These are phyloP conservation scores for Debaryomycetaceae sp. DNA, from an alignment of 1,139 yeast species.

Conservation along the genomic window DNA sequence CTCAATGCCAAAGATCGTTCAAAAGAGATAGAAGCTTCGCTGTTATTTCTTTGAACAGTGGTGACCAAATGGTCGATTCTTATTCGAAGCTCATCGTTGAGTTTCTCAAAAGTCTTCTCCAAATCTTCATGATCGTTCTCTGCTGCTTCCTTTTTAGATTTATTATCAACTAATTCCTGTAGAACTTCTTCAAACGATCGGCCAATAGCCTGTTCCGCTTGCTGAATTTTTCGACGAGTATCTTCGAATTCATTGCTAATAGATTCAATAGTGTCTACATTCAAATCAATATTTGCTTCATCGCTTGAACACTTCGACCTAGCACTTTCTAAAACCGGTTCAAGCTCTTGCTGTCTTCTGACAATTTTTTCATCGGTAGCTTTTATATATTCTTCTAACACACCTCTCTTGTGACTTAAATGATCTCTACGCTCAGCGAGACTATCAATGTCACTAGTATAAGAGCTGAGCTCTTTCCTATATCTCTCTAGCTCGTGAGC, in stretches of 20 bases:
- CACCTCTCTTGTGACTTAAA: slow-evolving; percentile 11
- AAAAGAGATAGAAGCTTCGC: slow-evolving; percentile 45
- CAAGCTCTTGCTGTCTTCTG: slow-evolving; percentile 17
- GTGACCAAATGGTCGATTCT: slow-evolving; percentile 51
- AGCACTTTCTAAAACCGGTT: slow-evolving; percentile 24
- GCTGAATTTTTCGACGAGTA: slow-evolving; percentile 31
- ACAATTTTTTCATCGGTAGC: slow-evolving; percentile 12
- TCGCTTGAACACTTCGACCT: slow-evolving; percentile 29
- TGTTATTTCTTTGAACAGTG: slow-evolving; percentile 33
- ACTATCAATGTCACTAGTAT: slow-evolving; percentile 6
- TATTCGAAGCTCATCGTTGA: slow-evolving; percentile 37
- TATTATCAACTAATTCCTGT: slow-evolving; percentile 23
- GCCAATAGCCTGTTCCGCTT: slow-evolving; percentile 36
- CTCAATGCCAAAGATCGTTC: slow-evolving; percentile 60
- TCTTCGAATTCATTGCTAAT: slow-evolving; percentile 34
- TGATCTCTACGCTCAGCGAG: slow-evolving; percentile 12
- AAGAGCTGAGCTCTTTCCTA: slow-evolving; percentile 7
- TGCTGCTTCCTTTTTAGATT: slow-evolving; percentile 27
- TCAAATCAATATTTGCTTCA: slow-evolving; percentile 22
- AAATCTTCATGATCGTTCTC: slow-evolving; percentile 22
- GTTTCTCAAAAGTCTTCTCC: slow-evolving; percentile 18
- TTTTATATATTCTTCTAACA: slow-evolving; percentile 10
- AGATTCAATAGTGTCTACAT: slow-evolving; percentile 33
- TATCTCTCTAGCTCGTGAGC: slow-evolving; percentile 10
- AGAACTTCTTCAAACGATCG: slow-evolving; percentile 38